phyloP scores from a whole-genome alignment of 1,284 basidiomycete species.

The Cryptococcus jaspeensis region DNA sequence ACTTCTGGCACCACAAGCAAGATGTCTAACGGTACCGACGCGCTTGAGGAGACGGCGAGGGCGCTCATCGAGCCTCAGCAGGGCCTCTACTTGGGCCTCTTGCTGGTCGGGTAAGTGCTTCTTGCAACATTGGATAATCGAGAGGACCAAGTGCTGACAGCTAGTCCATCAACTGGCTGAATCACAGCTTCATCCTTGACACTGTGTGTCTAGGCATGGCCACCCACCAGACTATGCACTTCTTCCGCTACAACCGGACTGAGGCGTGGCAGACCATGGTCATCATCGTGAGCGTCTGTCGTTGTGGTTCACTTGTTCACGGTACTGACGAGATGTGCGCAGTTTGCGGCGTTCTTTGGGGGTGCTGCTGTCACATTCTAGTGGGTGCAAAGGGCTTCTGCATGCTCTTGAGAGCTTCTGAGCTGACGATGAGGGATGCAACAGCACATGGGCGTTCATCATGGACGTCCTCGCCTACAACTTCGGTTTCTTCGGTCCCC shows the following conservation, averaged over 20 bases:
- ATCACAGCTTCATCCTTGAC: neutral
- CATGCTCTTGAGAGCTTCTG: neutral
- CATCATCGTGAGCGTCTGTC: neutral
- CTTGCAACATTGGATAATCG: neutral
- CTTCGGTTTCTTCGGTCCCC: too few relatives aligned
- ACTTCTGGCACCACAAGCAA: too few relatives aligned
- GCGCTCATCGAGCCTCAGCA: neutral
- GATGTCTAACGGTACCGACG: neutral
- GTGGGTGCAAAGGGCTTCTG: neutral
- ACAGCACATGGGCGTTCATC: neutral
- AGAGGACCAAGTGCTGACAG: too few relatives aligned
- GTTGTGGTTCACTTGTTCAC: too few relatives aligned
- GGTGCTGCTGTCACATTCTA: neutral
- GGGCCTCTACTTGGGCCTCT: neutral
- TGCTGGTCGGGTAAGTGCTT: neutral
- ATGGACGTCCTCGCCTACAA: neutral
- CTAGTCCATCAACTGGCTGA: neutral
- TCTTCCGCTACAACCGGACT: conserved; percentile 63
- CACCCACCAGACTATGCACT: conserved; percentile 74
- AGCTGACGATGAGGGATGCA: neutral
- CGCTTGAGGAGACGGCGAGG: neutral
- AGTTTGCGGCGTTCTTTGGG: too few relatives aligned
- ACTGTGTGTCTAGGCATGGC: neutral
- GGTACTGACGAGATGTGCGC: too few relatives aligned
- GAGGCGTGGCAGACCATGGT: neutral